Evolutionary conservation across 1,139 yeast genomes (phyloP), one percentile per base, ranked within the genome.

Genomic region (Wickerhamiella pararugosa): DNA sequence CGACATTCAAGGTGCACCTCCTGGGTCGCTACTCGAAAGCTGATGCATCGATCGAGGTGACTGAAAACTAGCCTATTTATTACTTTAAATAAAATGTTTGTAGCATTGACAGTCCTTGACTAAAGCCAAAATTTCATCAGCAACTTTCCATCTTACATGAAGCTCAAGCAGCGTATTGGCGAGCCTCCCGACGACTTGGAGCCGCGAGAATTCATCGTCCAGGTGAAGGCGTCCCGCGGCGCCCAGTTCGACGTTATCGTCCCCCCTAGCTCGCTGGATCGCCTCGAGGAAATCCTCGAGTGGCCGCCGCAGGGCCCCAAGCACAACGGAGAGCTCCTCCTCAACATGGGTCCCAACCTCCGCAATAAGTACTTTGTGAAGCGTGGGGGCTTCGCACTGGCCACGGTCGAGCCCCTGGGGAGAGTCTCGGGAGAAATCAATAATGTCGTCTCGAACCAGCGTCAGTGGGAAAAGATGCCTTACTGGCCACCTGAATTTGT

Each of bases 1-100:
- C 95, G 41, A 87, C 84, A 58, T 90, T 87, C 64, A 83, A 78
- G 61, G 90, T 90, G 45, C 71, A 75, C 53, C 66, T 80, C 49
- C 64, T 79, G 53, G 95, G 92, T 21, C 81, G 71, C 62, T 90
- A 81, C 59, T 60, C 60, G 44, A 53, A 53, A 43, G 52, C 50
- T 28, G 51, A 49, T 21, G 50, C 49, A 32, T 43, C 43, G 38
- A 55, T 51, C 10, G 41, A 36, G 36, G 32, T 8, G 39, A n/a
- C 36, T 29, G 32, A 5, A 21, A 15, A 29, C 29, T 28, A 25
- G 30, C 30, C 8, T 30, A 29, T 29, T 7, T 9, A 10, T 31
- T 33, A 15, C 21, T 15, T 15, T 15, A 15, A 15, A 15, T 15
- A 15, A 15, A 15, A 15, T 15, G 21, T 15, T 15, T 15, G 21